Evolutionary conservation across 352 stramenopile species (phyloP).

Genomic region (Phytopythium sindhum): DNA sequence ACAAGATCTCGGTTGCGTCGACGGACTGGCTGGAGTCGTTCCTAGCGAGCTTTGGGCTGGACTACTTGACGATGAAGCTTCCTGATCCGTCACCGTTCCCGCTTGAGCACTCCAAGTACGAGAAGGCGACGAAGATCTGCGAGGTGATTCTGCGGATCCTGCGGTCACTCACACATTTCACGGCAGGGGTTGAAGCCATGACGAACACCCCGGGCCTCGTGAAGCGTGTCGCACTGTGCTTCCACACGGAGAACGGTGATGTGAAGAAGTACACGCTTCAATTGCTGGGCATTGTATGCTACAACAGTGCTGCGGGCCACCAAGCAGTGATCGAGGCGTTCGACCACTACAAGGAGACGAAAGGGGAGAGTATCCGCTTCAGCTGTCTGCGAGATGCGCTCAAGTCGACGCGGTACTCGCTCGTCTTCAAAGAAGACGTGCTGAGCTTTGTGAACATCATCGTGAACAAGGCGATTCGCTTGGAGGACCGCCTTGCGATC

Average conservation of each 20-base stretch:
- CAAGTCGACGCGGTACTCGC: constrained; percentile 77
- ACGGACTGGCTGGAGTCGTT: constrained; percentile 81
- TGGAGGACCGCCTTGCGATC: constrained; percentile 81
- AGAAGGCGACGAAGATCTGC: constrained; percentile 72
- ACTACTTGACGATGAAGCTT: constrained; percentile 86
- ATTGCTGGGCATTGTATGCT: constrained; percentile 80
- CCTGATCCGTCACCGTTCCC: constrained; percentile 78
- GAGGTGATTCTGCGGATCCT: constrained; percentile 77
- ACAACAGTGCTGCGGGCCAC: constrained; percentile 83
- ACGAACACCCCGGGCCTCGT: constrained; percentile 79
- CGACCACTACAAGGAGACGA: constrained; percentile 80
- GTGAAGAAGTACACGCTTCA: constrained; percentile 83
- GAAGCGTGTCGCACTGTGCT: constrained; percentile 76
- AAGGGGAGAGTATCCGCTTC: constrained; percentile 77
- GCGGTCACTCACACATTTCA: constrained; percentile 75
- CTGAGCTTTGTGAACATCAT: constrained; percentile 89
- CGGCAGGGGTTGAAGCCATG: constrained; percentile 74
- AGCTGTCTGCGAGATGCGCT: constrained; percentile 78
- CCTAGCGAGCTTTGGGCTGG: constrained; percentile 65
- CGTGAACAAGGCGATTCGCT: constrained; percentile 83
- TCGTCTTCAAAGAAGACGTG: constrained; percentile 88
- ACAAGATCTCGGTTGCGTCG: constrained; percentile 66
- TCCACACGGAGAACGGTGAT: constrained; percentile 81
- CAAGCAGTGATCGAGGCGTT: constrained; percentile 80
- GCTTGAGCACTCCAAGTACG: constrained; percentile 75